phyloP scores from a whole-genome alignment of 2,329 filamentous ascomycete species.

The Coniochaeta hoffmannii region DNA sequence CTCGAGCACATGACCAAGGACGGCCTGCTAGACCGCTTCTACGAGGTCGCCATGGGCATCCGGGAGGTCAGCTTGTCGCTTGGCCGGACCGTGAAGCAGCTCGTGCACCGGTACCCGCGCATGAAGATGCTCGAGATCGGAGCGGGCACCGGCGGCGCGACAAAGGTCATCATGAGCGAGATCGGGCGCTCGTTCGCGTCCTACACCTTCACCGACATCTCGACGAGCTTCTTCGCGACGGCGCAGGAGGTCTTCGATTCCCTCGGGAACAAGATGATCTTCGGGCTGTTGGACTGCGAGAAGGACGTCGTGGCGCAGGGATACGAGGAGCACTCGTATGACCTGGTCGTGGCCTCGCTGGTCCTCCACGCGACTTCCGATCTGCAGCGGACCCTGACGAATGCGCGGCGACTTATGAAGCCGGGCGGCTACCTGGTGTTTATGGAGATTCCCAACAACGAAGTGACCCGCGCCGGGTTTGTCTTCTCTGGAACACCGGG shows the following conservation, averaged over 20 bases:
- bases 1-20: slow-evolving; percentile 24
- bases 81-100: slow-evolving; percentile 17
- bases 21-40: slow-evolving; percentile 21
- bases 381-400: slow-evolving; percentile 9
- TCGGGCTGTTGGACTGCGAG: slow-evolving; percentile 19
- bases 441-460: slow-evolving; percentile 5
- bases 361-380: slow-evolving; percentile 20
- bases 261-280: slow-evolving; percentile 19
- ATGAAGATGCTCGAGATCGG: slow-evolving; percentile 27
- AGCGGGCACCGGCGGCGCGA: slow-evolving; percentile 29
- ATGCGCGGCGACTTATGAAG: slow-evolving; percentile 9
- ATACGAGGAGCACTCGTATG: slow-evolving; percentile 18
- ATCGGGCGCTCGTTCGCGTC: slow-evolving; percentile 20
- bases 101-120: slow-evolving; percentile 27
- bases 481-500: slow-evolving; percentile 12
- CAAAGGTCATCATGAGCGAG: slow-evolving; percentile 19
- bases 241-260: slow-evolving; percentile 21
- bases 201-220: slow-evolving; percentile 35
- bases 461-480: slow-evolving; percentile 3
- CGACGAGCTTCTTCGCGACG: slow-evolving; percentile 28
- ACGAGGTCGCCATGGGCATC: slow-evolving; percentile 14
- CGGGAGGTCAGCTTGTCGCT: slow-evolving; percentile 4
- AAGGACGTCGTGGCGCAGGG: slow-evolving; percentile 20
- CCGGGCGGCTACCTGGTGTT: slow-evolving; percentile 12
- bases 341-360: slow-evolving; percentile 23